Evolutionary conservation across 1,139 yeast species (phyloP), one percentile per base, ranked within the genome.

Genomic region (Debaryomyces sp.): DNA sequence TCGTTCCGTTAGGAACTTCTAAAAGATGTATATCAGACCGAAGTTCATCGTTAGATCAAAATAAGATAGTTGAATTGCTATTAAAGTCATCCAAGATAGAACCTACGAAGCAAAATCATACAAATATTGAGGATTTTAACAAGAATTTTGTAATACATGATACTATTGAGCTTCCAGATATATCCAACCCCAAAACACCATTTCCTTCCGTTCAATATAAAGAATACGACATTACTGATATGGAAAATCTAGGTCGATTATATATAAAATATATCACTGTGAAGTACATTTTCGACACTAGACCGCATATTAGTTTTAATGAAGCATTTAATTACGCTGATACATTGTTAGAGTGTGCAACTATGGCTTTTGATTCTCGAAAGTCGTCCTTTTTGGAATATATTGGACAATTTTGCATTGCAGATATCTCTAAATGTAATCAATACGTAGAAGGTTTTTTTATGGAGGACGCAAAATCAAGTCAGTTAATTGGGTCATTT

Each of bases 321-420:
- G 42, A 40, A n/a, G 90, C 84, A 17, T 62, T 54, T 57, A 84
- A 70, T 1, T 48, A 45, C 41, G 77, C 66, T 36, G 68, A 69
- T 63, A 85, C 90, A 43, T 65, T 64, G 2, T 51, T 53, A 6
- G 81, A 54, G 67, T 89, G 84, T n/a, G 18, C 30, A 3, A 82
- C 81, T 3, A 59, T 58, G 13, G 76, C 70, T 56, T 76, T 71
- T 17, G 23, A 34, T 8, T n/a, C 32, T 18, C 30, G 10, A 7
- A 26, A 24, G 15, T 3, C 22, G 21, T 24, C 43, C n/a, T 33
- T 45, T 10, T 34, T 34, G 29, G 41, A 43, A 27, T 47, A 44
- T 22, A 26, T 49, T 6, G 52, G 52, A 4, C 44, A 36, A 15
- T 47, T 47, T 34, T 26, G 44, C 12, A 9, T 49, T 21, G 10